Evolutionary conservation across 1,139 yeast species (phyloP).

Genomic region (Yamadazyma dendronema): DNA sequence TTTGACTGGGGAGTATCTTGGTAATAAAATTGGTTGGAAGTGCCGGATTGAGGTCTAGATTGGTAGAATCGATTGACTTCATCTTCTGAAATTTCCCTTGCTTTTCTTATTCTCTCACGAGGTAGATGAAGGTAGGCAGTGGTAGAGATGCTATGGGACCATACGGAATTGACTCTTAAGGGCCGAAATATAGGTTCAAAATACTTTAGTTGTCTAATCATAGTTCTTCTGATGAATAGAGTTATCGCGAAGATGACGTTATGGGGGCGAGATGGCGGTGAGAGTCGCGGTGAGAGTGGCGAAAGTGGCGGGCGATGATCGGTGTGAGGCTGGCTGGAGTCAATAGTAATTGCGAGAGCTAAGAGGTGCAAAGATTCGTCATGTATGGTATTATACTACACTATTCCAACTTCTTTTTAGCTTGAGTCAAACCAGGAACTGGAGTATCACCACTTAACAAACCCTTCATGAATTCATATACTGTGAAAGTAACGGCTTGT

Average conservation of each 20-base stretch:
- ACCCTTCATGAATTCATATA: slow-evolving; percentile 84
- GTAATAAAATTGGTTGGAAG: slow-evolving; percentile 26
- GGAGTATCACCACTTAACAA: slow-evolving; percentile 49
- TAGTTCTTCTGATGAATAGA: too few relatives aligned
- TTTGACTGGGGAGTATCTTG: slow-evolving; percentile 27
- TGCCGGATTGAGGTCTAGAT: neutral
- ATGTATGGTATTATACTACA: neutral
- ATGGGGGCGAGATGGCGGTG: too few relatives aligned
- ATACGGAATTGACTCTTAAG: too few relatives aligned
- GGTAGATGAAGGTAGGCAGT: neutral
- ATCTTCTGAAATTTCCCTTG: slow-evolving; percentile 39
- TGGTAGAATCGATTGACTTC: slow-evolving; percentile 27
- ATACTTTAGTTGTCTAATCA: too few relatives aligned
- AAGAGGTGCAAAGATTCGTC: too few relatives aligned
- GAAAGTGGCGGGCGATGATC: too few relatives aligned
- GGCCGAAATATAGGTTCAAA: too few relatives aligned
- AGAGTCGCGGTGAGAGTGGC: too few relatives aligned
- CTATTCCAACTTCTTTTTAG: slow-evolving; percentile 13
- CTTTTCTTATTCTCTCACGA: slow-evolving; percentile 23
- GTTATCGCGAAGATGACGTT: too few relatives aligned
- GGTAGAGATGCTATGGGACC: neutral
- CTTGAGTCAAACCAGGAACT: slow-evolving; percentile 18
- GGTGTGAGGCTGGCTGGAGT: too few relatives aligned
- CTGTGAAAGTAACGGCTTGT: slow-evolving; percentile 97
- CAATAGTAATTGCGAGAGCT: too few relatives aligned